Base-by-base conservation (phyloP, 1,139 yeast genomes). In the Entelexis paramagnoliae region DNA sequence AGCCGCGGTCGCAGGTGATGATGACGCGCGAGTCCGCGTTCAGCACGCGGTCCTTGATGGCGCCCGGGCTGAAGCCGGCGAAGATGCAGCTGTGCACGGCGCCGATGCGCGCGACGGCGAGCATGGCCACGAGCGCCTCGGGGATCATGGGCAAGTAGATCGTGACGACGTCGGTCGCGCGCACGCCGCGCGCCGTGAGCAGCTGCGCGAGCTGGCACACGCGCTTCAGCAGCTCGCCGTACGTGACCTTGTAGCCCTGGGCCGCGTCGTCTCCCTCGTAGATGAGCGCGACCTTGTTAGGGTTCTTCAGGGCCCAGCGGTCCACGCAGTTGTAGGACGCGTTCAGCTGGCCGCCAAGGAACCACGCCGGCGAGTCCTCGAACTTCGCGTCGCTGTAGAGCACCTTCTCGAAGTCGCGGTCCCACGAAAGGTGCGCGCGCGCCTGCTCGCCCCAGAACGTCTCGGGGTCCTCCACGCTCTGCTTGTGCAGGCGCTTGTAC, bases 111-210 rank as follows among this genome's bases (percentile, higher is more conserved):
- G 86, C 89, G 63, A 88, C 85, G 50, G 98, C 96, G 65, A 91
- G 76, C 85, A 91, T 82, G 58, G 98, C 89, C 60, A 91, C 77
- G 55, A 91, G 79, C 50, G 97, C 96, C 70, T 88, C 95, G 52
- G 96, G 87, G 58, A 87, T 88, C 97, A 91, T 91, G 66, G 98
- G 98, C 72, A 91, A 73, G 72, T 91, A 91, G 60, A 91, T 83
- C 57, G 96, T 97, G 55, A 91, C 97, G 42, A 94, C 86, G 67
- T 91, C 98, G 67, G 98, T 97, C 69, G 86, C 86, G 61, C 74
- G 70, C 63, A 91, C 81, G 58, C 97, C 97, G 87, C 95, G 86
- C 51, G 81, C 74, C 64, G 78, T 71, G 67, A 91, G 77, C 34
- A 88, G 86, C 64, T 89, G 94, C 22, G 97, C 96, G 49, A 86